Evolutionary conservation across 176 grass and related monocot species (phyloP).

Genomic region (Paspalum notatum): DNA sequence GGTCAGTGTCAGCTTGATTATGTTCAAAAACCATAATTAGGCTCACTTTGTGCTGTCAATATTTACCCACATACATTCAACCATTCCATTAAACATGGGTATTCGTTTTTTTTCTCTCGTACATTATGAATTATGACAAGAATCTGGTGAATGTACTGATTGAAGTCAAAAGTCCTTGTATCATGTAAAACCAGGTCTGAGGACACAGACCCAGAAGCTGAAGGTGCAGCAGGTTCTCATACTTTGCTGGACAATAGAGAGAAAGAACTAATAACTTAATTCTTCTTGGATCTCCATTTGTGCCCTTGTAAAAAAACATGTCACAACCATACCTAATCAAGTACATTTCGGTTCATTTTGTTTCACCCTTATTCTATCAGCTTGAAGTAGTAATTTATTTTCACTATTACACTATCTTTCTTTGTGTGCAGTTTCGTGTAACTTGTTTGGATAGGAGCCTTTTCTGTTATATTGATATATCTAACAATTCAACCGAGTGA

Average conservation of each 20-base stretch:
- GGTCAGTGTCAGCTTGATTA: conserved; percentile 48
- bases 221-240: background rate
- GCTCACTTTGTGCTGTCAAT: conserved; percentile 19
- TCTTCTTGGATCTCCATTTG: background rate
- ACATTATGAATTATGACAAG: background rate
- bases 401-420: background rate
- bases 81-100: background rate
- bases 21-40: background rate
- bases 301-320: background rate
- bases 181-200: conserved; percentile 1
- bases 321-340: background rate
- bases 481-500: background rate
- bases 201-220: background rate
- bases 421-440: background rate
- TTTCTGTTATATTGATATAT: conserved; percentile 5
- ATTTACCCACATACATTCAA: background rate
- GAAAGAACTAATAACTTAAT: background rate
- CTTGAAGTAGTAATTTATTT: background rate
- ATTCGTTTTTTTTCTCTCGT: background rate
- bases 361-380: background rate
- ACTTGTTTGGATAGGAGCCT: background rate
- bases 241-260: background rate
- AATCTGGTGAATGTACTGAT: background rate
- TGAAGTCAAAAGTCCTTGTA: background rate
- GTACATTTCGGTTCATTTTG: background rate